Evolutionary conservation across 202 grass and related monocot genomes (phyloP).

Genomic region (Zizania palustris): DNA sequence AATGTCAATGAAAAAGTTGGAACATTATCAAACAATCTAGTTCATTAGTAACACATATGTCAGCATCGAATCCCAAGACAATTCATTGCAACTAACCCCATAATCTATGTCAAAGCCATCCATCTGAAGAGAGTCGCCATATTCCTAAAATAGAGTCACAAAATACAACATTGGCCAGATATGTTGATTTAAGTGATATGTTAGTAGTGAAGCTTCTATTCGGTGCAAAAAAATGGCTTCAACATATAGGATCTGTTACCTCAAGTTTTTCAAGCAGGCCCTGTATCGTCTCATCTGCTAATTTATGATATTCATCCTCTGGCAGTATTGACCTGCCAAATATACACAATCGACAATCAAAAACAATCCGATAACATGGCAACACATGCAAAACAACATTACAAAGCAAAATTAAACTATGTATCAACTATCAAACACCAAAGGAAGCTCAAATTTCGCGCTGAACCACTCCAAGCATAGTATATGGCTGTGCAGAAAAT

Average conservation of each 20-base stretch:
- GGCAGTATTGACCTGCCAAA: conserved; percentile 59
- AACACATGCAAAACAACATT: not conserved
- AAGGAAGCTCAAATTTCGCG: not conserved
- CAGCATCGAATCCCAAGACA: not conserved
- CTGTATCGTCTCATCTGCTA: conserved; percentile 83
- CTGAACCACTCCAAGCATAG: not conserved
- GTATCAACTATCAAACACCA: conserved; percentile 14
- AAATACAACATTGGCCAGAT: conserved; percentile 23
- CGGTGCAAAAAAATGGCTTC: conserved; percentile 3
- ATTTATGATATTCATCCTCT: conserved; percentile 76
- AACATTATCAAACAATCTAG: conserved; percentile 21
- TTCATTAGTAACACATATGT: conserved; percentile 14
- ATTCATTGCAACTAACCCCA: conserved; percentile 60
- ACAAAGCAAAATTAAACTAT: not conserved
- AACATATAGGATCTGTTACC: conserved; percentile 45
- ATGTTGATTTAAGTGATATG: not conserved
- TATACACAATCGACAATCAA: not conserved
- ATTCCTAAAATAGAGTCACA: conserved; percentile 55
- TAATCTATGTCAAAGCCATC: conserved; percentile 92
- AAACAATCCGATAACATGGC: not conserved
- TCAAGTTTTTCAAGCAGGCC: conserved; percentile 77
- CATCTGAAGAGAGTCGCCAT: conserved; percentile 71
- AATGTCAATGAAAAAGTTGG: conserved; percentile 35
- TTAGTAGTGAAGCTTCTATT: not conserved
- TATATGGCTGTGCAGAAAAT: not conserved